Evolutionary conservation across 345 rosid species (phyloP), one percentile per base, ranked within the genome.

Genomic region (Alliaria petiolata): DNA sequence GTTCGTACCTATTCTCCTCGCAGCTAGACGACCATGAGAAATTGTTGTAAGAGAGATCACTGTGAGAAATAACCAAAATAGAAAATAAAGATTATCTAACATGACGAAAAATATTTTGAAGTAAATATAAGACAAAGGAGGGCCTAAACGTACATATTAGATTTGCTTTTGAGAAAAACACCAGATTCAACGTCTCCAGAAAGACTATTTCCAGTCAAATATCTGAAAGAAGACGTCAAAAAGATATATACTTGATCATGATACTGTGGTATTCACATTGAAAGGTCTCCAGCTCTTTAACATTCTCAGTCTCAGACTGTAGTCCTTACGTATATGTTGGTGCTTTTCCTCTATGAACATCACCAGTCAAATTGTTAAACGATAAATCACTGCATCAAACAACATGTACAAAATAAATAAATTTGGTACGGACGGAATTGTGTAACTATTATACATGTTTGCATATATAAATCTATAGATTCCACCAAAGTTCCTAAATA

Each of bases 41-140:
- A 62, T 52, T 75, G 64, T 75, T 75, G 2, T 62, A 34, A 67
- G 78, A 75, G 53, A 75, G 57, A 36, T 75, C 78, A 68, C 78
- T 75, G 49, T n/a, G n/a, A 65, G 4, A 6, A 49, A 22, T 17
- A 15, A 26, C n/a, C 70, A 54, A 33, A 30, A 2, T 3, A 53
- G 36, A 4, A 19, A 15, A 49, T 34, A n/a, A n/a, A n/a, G 38
- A 57, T 58, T 11, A 58, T 26, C 4, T 44, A 4, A 12, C 62
- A 59, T 34, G 16, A 3, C 0, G 4, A 0, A 28, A 14, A 33
- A 31, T 33, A 12, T 14, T 11, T 28, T 4, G 19, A 15, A 26
- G 57, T 8, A 19, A n/a, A 28, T 52, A 14, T 35, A 25, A 42
- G n/a, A 51, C 57, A 16, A 52, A 47, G 0, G 28, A 60, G 52